phyloP scores from a whole-genome alignment of 768 basidiomycete genomes.

The Russula ochroleuca region DNA sequence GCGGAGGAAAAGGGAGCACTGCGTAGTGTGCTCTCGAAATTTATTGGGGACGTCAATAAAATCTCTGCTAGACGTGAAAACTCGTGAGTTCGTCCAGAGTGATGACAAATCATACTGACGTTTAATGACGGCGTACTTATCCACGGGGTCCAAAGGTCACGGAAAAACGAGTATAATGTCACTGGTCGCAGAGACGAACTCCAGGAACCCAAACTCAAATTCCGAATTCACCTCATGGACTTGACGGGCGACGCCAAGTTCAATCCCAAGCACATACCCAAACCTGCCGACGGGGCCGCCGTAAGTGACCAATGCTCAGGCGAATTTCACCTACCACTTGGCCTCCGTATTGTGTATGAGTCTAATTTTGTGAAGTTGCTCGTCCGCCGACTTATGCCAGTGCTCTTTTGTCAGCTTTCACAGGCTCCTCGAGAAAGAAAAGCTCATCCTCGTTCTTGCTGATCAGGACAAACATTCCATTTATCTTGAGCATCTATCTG shows the following conservation, averaged over 20 bases:
- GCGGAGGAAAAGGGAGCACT: neutral
- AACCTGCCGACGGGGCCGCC: no score
- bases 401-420: slow-evolving; percentile 6
- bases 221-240: neutral
- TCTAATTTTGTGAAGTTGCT: neutral
- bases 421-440: slow-evolving; percentile 20
- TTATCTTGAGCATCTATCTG: slow-evolving; percentile 12
- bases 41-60: slow-evolving; percentile 13
- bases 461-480: slow-evolving; percentile 1
- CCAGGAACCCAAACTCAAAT: slow-evolving; percentile 1
- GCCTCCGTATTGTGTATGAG: slow-evolving; percentile 6
- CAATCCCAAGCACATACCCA: slow-evolving; percentile 5
- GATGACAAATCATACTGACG: neutral
- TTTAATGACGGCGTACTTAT: neutral
- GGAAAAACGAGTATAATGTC: neutral
- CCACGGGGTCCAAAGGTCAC: neutral
- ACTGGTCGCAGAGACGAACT: neutral
- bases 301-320: neutral
- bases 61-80: neutral
- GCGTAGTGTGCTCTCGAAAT: neutral
- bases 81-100: slow-evolving; percentile 5
- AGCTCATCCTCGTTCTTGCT: slow-evolving; percentile 14
- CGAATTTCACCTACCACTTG: slow-evolving; percentile 11
- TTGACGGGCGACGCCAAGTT: slow-evolving; percentile 12
- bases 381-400: neutral